Evolutionary conservation across 768 basidiomycete species (phyloP).

Genomic region (Filobasidium floriforme): DNA sequence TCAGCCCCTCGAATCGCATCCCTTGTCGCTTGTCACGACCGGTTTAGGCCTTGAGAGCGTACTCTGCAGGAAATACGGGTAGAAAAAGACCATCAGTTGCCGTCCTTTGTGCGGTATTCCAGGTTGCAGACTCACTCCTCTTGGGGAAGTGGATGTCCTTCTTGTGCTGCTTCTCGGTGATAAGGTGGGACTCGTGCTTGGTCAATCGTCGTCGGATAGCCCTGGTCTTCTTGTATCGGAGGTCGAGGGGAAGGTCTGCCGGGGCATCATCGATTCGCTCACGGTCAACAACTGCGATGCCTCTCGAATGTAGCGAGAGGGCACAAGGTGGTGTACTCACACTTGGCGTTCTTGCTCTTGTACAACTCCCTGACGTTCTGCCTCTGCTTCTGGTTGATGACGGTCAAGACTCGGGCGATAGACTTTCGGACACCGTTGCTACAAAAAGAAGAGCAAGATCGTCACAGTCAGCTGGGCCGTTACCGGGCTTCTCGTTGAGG

Average conservation of each 20-base stretch:
- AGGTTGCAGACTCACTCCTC: constrained; percentile 50
- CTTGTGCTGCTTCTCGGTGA: constrained; percentile 90
- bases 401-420: constrained; percentile 93
- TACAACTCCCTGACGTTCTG: constrained; percentile 96
- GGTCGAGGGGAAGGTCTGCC: constrained; percentile 78
- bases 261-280: not conserved
- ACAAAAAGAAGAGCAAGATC: not conserved
- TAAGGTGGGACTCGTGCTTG: constrained; percentile 74
- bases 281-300: not conserved
- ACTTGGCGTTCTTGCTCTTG: constrained; percentile 78
- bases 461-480: constrained; percentile 7
- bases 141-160: constrained; percentile 87
- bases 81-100: constrained; percentile 7
- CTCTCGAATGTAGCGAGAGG: not conserved
- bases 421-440: constrained; percentile 96
- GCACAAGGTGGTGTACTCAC: constrained; percentile 24
- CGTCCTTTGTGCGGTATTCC: too few relatives aligned
- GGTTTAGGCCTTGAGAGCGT: constrained; percentile 74
- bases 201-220: constrained; percentile 94
- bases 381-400: constrained; percentile 96
- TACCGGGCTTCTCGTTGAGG: not conserved
- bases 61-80: constrained; percentile 49
- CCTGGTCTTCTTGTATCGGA: constrained; percentile 94
- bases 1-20: not conserved
- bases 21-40: not conserved